Conservation (phyloP, 2,329 filamentous ascomycete genomes). For the Myriosclerotinia scirpicola region DNA sequence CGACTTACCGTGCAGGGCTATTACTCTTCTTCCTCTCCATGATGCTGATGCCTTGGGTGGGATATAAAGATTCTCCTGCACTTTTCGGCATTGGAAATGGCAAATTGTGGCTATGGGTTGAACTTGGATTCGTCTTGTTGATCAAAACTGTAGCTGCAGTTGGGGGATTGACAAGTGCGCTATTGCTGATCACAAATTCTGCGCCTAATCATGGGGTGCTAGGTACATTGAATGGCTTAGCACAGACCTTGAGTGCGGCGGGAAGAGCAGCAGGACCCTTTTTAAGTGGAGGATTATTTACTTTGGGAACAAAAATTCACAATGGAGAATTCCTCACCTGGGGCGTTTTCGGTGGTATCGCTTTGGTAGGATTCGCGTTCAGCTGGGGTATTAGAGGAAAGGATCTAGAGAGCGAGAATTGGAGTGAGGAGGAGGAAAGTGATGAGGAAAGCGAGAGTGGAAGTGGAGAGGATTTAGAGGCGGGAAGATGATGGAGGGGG, state of each 20-base stretch:
- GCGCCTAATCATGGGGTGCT: constrained; percentile 82
- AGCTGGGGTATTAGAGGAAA: constrained; percentile 74
- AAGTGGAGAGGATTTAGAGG: background rate
- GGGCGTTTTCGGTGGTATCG: constrained; percentile 81
- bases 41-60: constrained; percentile 84
- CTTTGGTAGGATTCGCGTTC: constrained; percentile 75
- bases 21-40: constrained; percentile 81
- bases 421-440: constrained; percentile 30
- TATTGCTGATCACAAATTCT: constrained; percentile 95
- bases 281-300: constrained; percentile 82
- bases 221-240: constrained; percentile 87
- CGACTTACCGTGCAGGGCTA: constrained; percentile 76
- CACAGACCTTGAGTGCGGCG: constrained; percentile 88
- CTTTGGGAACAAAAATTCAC: constrained; percentile 67
- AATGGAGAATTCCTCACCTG: constrained; percentile 86
- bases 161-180: constrained; percentile 82
- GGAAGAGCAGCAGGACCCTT: constrained; percentile 88
- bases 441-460: constrained; percentile 30
- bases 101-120: constrained; percentile 71
- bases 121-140: constrained; percentile 77
- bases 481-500: background rate
- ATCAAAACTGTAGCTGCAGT: constrained; percentile 92
- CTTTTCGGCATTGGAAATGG: constrained; percentile 60
- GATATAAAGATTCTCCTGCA: constrained; percentile 64
- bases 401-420: constrained; percentile 55